Percentiles rank a stretch among this genome's conserved stretches.
Evolutionary conservation across 805 yeast species (phyloP).

Genomic region (Ogataea parapolymorpha): DNA sequence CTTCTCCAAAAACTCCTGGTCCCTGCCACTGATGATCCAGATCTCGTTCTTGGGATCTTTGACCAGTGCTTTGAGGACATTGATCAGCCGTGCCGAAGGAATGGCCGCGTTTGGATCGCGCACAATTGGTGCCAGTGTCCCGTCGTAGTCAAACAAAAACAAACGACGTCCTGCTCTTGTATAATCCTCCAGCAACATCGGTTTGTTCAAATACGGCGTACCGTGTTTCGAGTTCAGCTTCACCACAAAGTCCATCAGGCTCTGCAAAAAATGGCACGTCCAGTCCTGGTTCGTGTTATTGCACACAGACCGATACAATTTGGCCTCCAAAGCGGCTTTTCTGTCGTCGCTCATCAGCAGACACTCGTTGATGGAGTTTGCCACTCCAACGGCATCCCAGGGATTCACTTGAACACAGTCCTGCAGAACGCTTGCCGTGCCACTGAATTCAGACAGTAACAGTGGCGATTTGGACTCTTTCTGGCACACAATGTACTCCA

Average conservation of each 20-base stretch:
- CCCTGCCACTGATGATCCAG: conserved; percentile 97
- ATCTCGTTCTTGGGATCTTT: conserved; percentile 79
- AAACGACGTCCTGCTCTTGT: conserved; percentile 61
- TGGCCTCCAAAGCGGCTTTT: conserved; percentile 44
- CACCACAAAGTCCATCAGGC: conserved; percentile 31
- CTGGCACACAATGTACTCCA: conserved; percentile 89
- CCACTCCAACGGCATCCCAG: conserved; percentile 94
- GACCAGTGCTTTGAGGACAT: conserved; percentile 56
- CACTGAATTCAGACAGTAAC: conserved; percentile 89
- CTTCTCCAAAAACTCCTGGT: conserved; percentile 79
- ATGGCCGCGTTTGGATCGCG: conserved; percentile 98
- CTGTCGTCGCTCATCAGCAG: conserved; percentile 50
- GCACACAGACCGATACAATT: conserved; percentile 61
- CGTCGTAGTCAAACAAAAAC: conserved; percentile 94
- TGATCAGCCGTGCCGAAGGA: conserved; percentile 71
- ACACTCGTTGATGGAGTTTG: conserved; percentile 73
- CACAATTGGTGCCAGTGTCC: conserved; percentile 95
- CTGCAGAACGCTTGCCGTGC: conserved; percentile 67
- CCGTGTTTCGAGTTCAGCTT: conserved; percentile 45
- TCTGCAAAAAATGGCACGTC: conserved; percentile 61
- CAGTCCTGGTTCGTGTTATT: conserved; percentile 76
- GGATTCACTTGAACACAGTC: conserved; percentile 89
- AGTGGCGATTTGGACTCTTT: conserved; percentile 71
- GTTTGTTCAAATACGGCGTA: conserved; percentile 81
- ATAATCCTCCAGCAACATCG: conserved; percentile 58